Evolutionary conservation across 179 eudicot genomes (phyloP).

Genomic region (Drosera spatulata): DNA sequence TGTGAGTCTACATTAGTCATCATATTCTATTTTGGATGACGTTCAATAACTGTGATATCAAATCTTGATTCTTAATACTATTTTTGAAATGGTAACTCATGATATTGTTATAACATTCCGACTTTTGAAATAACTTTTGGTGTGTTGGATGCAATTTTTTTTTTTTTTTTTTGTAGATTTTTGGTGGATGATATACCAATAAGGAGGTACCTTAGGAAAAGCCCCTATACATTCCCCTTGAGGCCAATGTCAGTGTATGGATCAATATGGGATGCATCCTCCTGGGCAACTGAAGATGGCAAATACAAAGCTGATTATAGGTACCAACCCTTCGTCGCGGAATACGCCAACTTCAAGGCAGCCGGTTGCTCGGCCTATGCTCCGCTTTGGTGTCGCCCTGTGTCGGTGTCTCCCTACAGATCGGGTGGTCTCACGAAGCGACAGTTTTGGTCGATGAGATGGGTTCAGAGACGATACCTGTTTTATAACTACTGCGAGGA

Average conservation of each 20-base stretch:
- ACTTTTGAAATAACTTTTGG: no score
- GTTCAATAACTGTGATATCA: no score
- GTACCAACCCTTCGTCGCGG: conserved; percentile 84
- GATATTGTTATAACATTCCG: no score
- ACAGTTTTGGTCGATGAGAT: conserved; percentile 56
- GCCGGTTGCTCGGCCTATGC: conserved; percentile 73
- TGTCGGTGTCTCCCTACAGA: conserved; percentile 51
- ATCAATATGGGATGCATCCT: conserved; percentile 98
- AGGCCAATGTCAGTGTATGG: conserved; percentile 99
- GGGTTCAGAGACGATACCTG: conserved; percentile 66
- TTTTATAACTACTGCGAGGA: conserved; percentile 74
- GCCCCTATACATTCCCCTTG: conserved; percentile 64
- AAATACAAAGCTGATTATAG: conserved; percentile 81
- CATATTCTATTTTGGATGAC: no score
- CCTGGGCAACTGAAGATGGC: conserved; percentile 97
- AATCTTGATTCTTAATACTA: no score
- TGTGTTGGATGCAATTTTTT: background rate
- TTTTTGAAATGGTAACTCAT: no score
- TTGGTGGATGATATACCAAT: conserved; percentile 90
- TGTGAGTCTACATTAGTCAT: conserved; percentile 29
- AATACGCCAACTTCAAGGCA: conserved; percentile 62
- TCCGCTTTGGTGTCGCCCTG: conserved; percentile 44
- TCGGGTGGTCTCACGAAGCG: conserved; percentile 46
- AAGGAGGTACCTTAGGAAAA: conserved; percentile 72
- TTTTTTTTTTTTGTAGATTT: conserved; percentile 32